These are phyloP conservation scores for Biancaea sappan DNA, from an alignment of 306 rosid species.

Conservation along the genomic window DNA sequence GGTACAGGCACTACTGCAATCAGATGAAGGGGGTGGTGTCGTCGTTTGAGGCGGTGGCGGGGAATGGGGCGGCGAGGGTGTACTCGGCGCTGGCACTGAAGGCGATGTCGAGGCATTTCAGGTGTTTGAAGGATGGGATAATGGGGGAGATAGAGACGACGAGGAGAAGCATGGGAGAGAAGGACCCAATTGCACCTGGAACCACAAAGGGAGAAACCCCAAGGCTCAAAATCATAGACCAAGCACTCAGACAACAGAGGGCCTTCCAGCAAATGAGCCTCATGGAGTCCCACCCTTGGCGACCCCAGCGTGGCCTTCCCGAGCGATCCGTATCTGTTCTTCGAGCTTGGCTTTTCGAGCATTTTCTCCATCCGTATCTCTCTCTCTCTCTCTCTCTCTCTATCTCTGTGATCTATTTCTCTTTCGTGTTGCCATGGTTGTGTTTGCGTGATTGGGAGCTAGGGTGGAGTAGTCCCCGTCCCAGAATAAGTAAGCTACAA, in stretches of 20 bases:
- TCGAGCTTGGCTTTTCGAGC: conserved; percentile 89
- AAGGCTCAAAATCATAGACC: conserved; percentile 77
- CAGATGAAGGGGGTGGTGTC: conserved; percentile 91
- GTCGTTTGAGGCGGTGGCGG: conserved; percentile 79
- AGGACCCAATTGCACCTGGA: conserved; percentile 75
- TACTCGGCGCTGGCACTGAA: conserved; percentile 87
- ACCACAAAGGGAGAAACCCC: conserved; percentile 87
- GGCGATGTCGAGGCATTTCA: conserved; percentile 91
- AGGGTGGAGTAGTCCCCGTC: background rate
- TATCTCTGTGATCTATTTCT: background rate
- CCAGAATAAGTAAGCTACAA: conserved; percentile 30
- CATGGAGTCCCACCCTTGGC: conserved; percentile 96
- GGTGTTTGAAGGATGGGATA: conserved; percentile 79
- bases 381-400: background rate
- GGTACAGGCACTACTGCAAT: conserved; percentile 84
- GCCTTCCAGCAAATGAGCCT: conserved; percentile 88
- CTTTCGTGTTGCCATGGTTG: no score
- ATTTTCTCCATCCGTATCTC: conserved; percentile 81
- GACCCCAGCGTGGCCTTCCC: conserved; percentile 89
- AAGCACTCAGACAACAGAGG: conserved; percentile 73
- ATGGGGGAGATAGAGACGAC: conserved; percentile 61
- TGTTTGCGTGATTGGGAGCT: background rate
- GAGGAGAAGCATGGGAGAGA: conserved; percentile 82
- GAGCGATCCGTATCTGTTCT: conserved; percentile 81
- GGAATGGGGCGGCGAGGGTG: conserved; percentile 71